Evolutionary conservation across 352 stramenopile species (phyloP).

Genomic region (Plasmopara viticola): DNA sequence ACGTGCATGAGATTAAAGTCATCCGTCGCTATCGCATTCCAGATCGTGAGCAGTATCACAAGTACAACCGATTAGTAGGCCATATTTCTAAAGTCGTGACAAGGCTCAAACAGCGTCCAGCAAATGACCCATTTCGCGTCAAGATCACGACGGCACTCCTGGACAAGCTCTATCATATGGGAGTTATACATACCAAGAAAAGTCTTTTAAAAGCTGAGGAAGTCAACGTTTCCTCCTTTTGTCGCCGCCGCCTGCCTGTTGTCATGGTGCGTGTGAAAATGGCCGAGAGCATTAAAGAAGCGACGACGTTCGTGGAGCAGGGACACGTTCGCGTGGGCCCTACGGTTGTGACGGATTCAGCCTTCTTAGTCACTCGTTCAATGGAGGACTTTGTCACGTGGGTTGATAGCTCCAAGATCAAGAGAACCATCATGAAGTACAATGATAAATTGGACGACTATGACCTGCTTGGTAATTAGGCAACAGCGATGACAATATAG

Average conservation of each 20-base stretch:
- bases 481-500: background rate
- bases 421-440: constrained; percentile 97
- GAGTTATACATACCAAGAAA: constrained; percentile 95
- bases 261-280: constrained; percentile 99
- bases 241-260: constrained; percentile 93
- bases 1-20: constrained; percentile 97
- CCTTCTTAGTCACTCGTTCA: constrained; percentile 95
- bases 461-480: constrained; percentile 95
- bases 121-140: constrained; percentile 94
- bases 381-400: constrained; percentile 99
- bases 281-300: constrained; percentile 97
- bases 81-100: constrained; percentile 91
- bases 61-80: constrained; percentile 97
- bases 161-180: constrained; percentile 97
- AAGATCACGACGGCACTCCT: constrained; percentile 96
- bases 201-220: constrained; percentile 96
- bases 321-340: constrained; percentile 93
- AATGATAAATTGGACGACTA: constrained; percentile 99
- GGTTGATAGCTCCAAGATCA: constrained; percentile 97
- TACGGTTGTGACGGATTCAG: constrained; percentile 92
- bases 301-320: constrained; percentile 96
- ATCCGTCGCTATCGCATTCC: constrained; percentile 97
- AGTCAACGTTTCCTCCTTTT: constrained; percentile 93
- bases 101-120: constrained; percentile 93
- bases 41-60: constrained; percentile 97